Evolutionary conservation across 2,329 filamentous ascomycete genomes (phyloP), one percentile per base, ranked within the genome.

Genomic region (Talaromyces sp.): DNA sequence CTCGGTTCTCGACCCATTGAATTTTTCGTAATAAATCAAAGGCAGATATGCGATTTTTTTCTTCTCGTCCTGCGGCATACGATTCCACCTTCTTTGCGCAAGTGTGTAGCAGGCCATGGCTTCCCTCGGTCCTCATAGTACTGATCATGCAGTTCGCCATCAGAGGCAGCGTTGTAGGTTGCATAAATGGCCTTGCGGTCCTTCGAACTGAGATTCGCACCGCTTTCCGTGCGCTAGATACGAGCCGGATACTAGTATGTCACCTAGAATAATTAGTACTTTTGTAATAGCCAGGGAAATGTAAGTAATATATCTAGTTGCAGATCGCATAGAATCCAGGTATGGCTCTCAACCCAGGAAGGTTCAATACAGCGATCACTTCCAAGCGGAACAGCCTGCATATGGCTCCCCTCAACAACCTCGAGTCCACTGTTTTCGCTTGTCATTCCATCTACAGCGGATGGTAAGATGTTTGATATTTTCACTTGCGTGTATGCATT

Each of bases 401-500:
- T 69, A 65, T 80, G 77, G 34, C 76, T 78, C 1, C 76, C 74
- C n/a, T 74, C 70, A 6, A 81, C 78, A 1, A 80, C 76, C 58
- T 81, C 76, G 1, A 80, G 69, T 17, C 77, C 78, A 3, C 78
- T 78, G 60, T 81, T 80, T 6, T 68, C 70, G 0, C 71, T 64
- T 8, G 70, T 78, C 63, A 77, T 77, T 4, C 72, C 70, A 54
- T 80, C 77, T 4, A 81, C 76, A 2, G 79, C 77, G 73, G 27
- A 79, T 74, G 2, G 78, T 80, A 15, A 79, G 71, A 65, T 80
- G 78, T 58, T 79, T 77, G 64, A 80, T 78, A 17, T 76, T 58
- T 77, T 77, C 49, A 80, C 76, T 61, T 80, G 78, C 10, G 77
- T 78, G 65, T 80, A 80, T 2, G 78, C 79, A 31, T 76, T 77